Evolutionary conservation across 139 green algal genomes (phyloP).

Genomic region (Prasinococcaceae sp.): DNA sequence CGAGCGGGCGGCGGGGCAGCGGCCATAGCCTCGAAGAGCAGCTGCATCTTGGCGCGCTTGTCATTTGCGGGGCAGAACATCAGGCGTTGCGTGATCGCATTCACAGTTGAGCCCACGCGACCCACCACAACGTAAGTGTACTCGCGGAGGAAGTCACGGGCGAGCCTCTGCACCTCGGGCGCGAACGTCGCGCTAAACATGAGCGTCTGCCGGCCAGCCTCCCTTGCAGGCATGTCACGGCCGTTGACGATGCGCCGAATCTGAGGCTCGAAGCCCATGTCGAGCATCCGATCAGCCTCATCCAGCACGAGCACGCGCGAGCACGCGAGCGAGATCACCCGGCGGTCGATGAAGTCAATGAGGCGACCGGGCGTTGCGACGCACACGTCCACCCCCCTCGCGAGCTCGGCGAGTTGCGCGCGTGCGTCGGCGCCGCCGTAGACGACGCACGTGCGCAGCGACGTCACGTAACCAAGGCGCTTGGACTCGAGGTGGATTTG

Average conservation of each 20-base stretch:
- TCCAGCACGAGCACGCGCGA: slow-evolving; percentile 57
- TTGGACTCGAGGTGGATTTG: slow-evolving; percentile 13
- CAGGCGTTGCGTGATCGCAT: slow-evolving; percentile 9
- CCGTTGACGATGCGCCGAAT: slow-evolving; percentile 49
- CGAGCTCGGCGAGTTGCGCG: slow-evolving; percentile 10
- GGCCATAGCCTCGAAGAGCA: slow-evolving; percentile 3
- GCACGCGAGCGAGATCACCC: slow-evolving; percentile 1
- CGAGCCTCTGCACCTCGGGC: slow-evolving; percentile 8
- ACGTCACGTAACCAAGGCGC: not conserved
- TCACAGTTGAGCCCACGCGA: slow-evolving; percentile 9
- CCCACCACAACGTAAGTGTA: slow-evolving; percentile 11
- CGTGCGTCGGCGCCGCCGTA: slow-evolving; percentile 9
- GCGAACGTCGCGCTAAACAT: slow-evolving; percentile 17
- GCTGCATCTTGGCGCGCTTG: slow-evolving; percentile 5
- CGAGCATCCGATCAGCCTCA: slow-evolving; percentile 88
- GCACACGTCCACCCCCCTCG: slow-evolving; percentile 1
- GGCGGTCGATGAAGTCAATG: slow-evolving; percentile 9
- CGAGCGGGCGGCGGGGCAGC: too few relatives aligned
- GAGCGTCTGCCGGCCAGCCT: slow-evolving; percentile 15
- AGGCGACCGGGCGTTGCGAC: slow-evolving; percentile 15
- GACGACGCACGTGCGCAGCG: slow-evolving; percentile 1
- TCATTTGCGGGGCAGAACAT: not conserved
- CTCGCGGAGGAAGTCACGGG: slow-evolving; percentile 10
- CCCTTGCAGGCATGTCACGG: not conserved
- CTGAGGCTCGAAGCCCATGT: slow-evolving; percentile 87